phyloP scores from a whole-genome alignment of 2,329 filamentous ascomycete genomes.

The Cercospora zeina region DNA sequence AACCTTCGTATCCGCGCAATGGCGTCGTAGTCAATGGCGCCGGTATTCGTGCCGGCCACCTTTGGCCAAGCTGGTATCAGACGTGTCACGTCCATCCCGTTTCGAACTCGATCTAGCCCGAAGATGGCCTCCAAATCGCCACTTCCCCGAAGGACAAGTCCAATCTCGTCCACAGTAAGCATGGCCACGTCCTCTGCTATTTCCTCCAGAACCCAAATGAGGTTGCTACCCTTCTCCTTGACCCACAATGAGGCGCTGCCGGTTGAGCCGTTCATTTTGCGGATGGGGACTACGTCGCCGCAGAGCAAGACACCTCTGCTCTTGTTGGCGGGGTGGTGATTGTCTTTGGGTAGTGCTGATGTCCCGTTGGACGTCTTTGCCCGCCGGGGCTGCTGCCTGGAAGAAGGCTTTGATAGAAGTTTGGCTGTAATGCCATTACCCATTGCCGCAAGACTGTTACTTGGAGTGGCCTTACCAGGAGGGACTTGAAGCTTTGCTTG shows the following conservation, averaged over 20 bases:
- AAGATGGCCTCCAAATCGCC: conserved; percentile 87
- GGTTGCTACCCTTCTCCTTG: conserved; percentile 88
- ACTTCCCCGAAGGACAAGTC: conserved; percentile 65
- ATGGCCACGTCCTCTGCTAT: conserved; percentile 91
- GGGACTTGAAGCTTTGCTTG: conserved; percentile 28
- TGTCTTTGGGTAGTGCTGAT: conserved; percentile 47
- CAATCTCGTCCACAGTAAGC: conserved; percentile 74
- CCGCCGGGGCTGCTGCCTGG: conserved; percentile 57
- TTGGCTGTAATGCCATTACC: conserved; percentile 85
- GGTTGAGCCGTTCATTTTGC: conserved; percentile 87
- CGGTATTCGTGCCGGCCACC: conserved; percentile 68
- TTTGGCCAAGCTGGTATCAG: conserved; percentile 82
- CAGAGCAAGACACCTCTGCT: conserved; percentile 89
- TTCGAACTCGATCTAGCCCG: conserved; percentile 67
- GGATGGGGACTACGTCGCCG: conserved; percentile 96
- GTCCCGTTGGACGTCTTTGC: conserved; percentile 66
- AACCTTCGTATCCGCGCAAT: conserved; percentile 74
- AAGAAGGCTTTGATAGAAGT: conserved; percentile 77
- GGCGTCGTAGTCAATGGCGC: conserved; percentile 75
- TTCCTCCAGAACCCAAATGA: conserved; percentile 98
- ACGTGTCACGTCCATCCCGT: conserved; percentile 72
- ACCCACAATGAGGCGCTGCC: conserved; percentile 97
- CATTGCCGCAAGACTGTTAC: conserved; percentile 57
- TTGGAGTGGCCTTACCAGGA: conserved; percentile 42
- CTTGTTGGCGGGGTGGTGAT: conserved; percentile 63